Evolutionary conservation across 1,139 yeast genomes (phyloP).

Genomic region (Trichomonascaceae sp.): DNA sequence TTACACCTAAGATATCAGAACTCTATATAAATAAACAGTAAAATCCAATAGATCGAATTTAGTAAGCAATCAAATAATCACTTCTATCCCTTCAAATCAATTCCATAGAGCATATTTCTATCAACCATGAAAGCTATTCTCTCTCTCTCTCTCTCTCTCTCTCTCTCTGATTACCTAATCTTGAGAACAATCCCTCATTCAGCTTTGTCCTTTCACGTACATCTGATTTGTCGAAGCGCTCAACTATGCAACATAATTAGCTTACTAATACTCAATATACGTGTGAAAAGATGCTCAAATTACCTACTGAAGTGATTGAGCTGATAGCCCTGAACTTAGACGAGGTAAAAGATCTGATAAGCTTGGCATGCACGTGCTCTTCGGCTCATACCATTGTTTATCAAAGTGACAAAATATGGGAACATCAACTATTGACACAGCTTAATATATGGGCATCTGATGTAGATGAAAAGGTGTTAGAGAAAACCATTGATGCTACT

Average conservation of each 20-base stretch:
- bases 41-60: no score
- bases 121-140: background rate
- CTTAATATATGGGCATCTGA: constrained; percentile 1
- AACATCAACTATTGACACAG: constrained; percentile 2
- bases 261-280: background rate
- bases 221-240: background rate
- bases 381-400: constrained; percentile 10
- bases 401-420: constrained; percentile 23
- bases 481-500: background rate
- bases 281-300: background rate
- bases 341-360: constrained; percentile 20
- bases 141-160: no score
- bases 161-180: background rate
- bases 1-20: no score
- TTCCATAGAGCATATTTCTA: background rate
- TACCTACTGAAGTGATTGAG: constrained; percentile 25
- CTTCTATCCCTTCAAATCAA: no score
- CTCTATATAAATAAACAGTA: no score
- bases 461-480: background rate
- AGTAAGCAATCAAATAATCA: no score
- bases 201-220: background rate
- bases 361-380: constrained; percentile 19
- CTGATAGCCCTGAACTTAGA: constrained; percentile 17
- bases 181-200: background rate
- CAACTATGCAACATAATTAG: background rate